Evolutionary conservation across 306 rosid species (phyloP).

Genomic region (Gillenia trifoliata): DNA sequence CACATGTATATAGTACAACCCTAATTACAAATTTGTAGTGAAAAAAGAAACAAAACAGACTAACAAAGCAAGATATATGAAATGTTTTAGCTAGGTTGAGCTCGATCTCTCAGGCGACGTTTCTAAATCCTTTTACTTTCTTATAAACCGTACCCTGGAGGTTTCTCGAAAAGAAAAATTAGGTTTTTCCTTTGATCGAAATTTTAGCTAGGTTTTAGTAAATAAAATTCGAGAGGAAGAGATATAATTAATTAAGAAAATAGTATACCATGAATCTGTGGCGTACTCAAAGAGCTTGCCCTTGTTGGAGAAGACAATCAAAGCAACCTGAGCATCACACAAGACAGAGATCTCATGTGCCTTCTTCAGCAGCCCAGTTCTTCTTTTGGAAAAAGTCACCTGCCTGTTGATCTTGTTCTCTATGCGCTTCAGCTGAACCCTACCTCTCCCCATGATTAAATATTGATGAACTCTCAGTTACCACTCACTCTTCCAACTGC

Average conservation of each 20-base stretch:
- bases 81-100: neutral
- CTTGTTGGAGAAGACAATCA: conserved; percentile 80
- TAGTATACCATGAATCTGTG: conserved; percentile 67
- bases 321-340: conserved; percentile 93
- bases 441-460: conserved; percentile 76
- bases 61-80: neutral
- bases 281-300: conserved; percentile 90
- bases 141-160: neutral
- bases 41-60: neutral
- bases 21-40: neutral
- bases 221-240: neutral
- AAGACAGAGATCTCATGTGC: conserved; percentile 94
- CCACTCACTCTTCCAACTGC: neutral
- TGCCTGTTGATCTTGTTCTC: conserved; percentile 92
- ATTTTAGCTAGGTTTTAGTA: neutral
- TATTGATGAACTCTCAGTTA: neutral
- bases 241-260: neutral
- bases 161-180: neutral
- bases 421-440: conserved; percentile 79
- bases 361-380: conserved; percentile 74
- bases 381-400: conserved; percentile 89
- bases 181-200: neutral
- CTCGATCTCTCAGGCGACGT: neutral
- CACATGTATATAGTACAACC: neutral
- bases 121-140: neutral